Percentiles rank a stretch among this genome's conserved stretches.
phyloP scores from a whole-genome alignment of 495 filamentous ascomycete genomes.

The Astrocystis sublimbata region DNA sequence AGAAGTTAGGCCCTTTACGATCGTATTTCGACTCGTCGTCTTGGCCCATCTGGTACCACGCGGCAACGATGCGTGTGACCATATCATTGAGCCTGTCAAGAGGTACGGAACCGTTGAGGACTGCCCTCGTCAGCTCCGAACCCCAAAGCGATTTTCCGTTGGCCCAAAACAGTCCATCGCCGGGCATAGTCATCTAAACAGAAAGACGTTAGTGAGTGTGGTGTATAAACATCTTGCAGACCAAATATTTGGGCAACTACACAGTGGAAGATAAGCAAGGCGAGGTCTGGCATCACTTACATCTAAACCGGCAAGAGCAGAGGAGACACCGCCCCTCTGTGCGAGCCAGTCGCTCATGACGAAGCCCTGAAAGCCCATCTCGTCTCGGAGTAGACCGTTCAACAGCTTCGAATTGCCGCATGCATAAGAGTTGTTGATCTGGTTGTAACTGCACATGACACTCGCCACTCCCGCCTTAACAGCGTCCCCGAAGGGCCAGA shows the following conservation, averaged over 20 bases:
- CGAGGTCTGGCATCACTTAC: not conserved
- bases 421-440: slow-evolving; percentile 87
- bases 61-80: slow-evolving; percentile 85
- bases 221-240: not conserved
- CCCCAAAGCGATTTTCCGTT: slow-evolving; percentile 84
- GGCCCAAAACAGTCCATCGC: slow-evolving; percentile 77
- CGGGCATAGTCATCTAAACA: slow-evolving; percentile 81
- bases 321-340: slow-evolving; percentile 77
- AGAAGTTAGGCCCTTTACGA: slow-evolving; percentile 81
- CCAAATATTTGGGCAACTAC: not conserved
- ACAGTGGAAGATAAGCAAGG: not conserved
- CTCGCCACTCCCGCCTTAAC: slow-evolving; percentile 84
- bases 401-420: slow-evolving; percentile 91
- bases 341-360: slow-evolving; percentile 94
- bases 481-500: slow-evolving; percentile 88
- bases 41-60: slow-evolving; percentile 90
- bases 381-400: slow-evolving; percentile 92
- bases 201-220: not conserved
- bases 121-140: slow-evolving; percentile 68
- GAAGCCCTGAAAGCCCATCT: slow-evolving; percentile 92
- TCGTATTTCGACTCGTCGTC: slow-evolving; percentile 68
- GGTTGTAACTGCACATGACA: slow-evolving; percentile 88
- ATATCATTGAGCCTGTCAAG: slow-evolving; percentile 88
- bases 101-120: slow-evolving; percentile 81
- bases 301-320: slow-evolving; percentile 81